Evolutionary conservation across 768 basidiomycete species (phyloP), one percentile per base, ranked within the genome.

Genomic region (Neoboletus brunneissimus): DNA sequence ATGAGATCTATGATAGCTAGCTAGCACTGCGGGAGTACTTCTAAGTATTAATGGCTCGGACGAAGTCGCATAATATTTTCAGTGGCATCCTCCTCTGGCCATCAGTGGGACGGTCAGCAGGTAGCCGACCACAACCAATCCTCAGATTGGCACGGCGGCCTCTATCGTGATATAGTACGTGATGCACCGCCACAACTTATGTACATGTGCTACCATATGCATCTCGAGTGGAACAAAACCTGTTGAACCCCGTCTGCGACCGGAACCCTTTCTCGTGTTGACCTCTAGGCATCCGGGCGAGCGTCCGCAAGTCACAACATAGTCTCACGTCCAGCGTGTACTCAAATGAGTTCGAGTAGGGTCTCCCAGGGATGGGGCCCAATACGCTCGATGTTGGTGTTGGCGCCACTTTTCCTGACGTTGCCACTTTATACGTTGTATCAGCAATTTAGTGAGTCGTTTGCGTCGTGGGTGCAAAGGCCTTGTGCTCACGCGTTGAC

Each of bases 381-480:
- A 31, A 65, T 81, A 58, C 79, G 79, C 60, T 87, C 87, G 22
- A 62, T 86, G 54, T 63, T 87, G 35, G 75, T 69, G 0, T 70
- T 89, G 15, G 67, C 78, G 0, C 85, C 86, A 4, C 70, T 87
- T 9, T 72, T 88, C 27, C 61, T 88, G 45, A 72, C 71, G 11
- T 74, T 77, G 5, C 81, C 82, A 0, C 75, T 76, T 59, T 66
- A 78, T 43, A 77, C 84, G 5, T 69, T 80, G 38, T 69, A 74
- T 60, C 77, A 81, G 12, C 81, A 83, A 62, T 77, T 73, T 54
- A 70, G 85, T 81, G 56, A 65, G 46, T 48, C 20, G 13, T 20
- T 13, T 31, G 46, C 11, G 20, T 45, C 18, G 11, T 15, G 31
- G n/a, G 13, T 32, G 31, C 20, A 47, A 22, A 11, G n/a, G 20